These are phyloP conservation scores for Erodium trifolium DNA, from an alignment of 441 rosid species.

Conservation along the genomic window DNA sequence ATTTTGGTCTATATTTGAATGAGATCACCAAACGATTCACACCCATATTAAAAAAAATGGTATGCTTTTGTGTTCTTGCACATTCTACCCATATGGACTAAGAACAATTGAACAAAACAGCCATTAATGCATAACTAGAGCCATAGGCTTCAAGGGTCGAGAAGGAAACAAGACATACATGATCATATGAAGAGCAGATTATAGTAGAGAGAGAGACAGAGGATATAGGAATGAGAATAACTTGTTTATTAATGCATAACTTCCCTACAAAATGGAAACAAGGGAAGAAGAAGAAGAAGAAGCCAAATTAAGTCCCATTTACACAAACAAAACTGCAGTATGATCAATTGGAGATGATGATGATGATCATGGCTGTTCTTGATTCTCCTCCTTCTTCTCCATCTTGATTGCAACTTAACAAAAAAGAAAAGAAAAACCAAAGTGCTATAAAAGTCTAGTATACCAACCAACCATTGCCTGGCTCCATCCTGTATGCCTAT, in stretches of 20 bases:
- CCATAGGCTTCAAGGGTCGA: too few relatives aligned
- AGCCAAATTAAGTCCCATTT: neutral
- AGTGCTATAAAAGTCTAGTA: constrained; percentile 13
- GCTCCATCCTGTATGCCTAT: constrained; percentile 62
- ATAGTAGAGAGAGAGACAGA: neutral
- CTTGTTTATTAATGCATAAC: neutral
- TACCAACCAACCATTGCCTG: constrained; percentile 34
- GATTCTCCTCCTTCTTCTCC: neutral
- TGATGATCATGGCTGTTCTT: neutral
- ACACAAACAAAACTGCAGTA: neutral
- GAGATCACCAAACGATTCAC: neutral
- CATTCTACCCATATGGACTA: too few relatives aligned
- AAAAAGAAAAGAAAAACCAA: neutral
- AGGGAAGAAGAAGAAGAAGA: neutral
- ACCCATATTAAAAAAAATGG: too few relatives aligned
- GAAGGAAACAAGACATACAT: neutral
- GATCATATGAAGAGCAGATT: neutral
- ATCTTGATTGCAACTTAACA: neutral
- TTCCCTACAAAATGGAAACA: neutral
- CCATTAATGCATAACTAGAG: too few relatives aligned
- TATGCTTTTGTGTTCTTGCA: too few relatives aligned
- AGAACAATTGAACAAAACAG: too few relatives aligned
- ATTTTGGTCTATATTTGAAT: neutral
- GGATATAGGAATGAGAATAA: neutral
- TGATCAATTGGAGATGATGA: too few relatives aligned